Conservation (phyloP, 495 filamentous ascomycete species). For the Geopyxis carbonaria region DNA sequence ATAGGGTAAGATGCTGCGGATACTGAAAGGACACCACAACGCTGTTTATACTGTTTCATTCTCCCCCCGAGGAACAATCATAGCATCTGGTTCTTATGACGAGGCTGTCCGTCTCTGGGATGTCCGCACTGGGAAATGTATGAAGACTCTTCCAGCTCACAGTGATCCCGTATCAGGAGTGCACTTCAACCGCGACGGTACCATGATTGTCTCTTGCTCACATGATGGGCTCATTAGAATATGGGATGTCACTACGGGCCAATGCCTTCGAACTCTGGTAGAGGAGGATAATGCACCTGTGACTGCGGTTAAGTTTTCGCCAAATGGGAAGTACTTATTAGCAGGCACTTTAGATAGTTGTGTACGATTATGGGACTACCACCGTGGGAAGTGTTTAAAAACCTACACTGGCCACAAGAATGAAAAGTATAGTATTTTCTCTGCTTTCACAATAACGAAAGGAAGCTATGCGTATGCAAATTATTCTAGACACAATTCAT, state of each 20-base stretch:
- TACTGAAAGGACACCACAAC: slow-evolving; percentile 78
- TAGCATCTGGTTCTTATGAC: slow-evolving; percentile 87
- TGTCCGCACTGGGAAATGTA: slow-evolving; percentile 60
- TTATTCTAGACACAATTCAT: slow-evolving; percentile 36
- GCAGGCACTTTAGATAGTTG: slow-evolving; percentile 84
- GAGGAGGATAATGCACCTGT: slow-evolving; percentile 93
- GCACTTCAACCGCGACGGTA: slow-evolving; percentile 83
- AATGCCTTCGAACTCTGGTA: slow-evolving; percentile 84
- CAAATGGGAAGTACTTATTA: slow-evolving; percentile 81
- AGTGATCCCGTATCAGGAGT: slow-evolving; percentile 88
- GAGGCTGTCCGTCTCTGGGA: slow-evolving; percentile 97
- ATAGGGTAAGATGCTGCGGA: slow-evolving; percentile 34
- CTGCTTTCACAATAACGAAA: slow-evolving; percentile 54
- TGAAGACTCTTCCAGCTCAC: slow-evolving; percentile 85
- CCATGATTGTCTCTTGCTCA: slow-evolving; percentile 73
- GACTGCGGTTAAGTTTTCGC: slow-evolving; percentile 76
- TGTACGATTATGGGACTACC: slow-evolving; percentile 86
- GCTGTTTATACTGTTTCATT: slow-evolving; percentile 90
- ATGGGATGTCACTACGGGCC: slow-evolving; percentile 91
- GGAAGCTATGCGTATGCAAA: slow-evolving; percentile 27
- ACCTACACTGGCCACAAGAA: slow-evolving; percentile 93
- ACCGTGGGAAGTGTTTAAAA: slow-evolving; percentile 73
- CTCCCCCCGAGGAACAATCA: slow-evolving; percentile 88
- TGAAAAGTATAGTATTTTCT: slow-evolving; percentile 61
- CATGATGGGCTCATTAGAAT: slow-evolving; percentile 82